Evolutionary conservation across 306 rosid species (phyloP).

Genomic region (Casuarina glauca): DNA sequence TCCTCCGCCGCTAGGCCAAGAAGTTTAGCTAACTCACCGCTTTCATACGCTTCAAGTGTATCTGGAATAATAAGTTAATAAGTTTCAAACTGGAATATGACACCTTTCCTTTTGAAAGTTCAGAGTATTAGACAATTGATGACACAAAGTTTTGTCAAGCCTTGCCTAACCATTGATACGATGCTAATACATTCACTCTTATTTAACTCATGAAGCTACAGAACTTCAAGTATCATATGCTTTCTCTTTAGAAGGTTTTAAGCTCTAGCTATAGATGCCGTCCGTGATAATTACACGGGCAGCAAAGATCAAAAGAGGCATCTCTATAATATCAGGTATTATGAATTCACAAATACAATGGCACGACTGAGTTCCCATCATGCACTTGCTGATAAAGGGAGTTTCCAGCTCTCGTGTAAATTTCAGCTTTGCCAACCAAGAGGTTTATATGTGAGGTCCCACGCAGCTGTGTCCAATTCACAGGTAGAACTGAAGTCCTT

Average conservation of each 20-base stretch:
- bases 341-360: not conserved
- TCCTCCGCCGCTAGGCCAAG: slow-evolving; percentile 51
- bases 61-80: slow-evolving; percentile 46
- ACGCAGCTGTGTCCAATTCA: not conserved
- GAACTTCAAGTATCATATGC: not conserved
- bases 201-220: not conserved
- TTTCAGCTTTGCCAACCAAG: not conserved
- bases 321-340: not conserved
- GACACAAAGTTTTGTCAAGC: not conserved
- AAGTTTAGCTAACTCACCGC: slow-evolving; percentile 65
- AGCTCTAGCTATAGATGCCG: not conserved
- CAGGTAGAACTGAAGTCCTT: not conserved
- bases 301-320: not conserved
- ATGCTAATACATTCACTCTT: not conserved
- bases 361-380: not conserved
- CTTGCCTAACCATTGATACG: not conserved
- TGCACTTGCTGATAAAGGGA: not conserved
- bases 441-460: not conserved
- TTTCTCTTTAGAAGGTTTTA: not conserved
- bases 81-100: not conserved
- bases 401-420: not conserved
- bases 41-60: slow-evolving; percentile 71
- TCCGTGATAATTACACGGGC: not conserved
- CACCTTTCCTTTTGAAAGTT: not conserved
- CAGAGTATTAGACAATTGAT: not conserved